These are phyloP conservation scores for Fusarium abutilonis DNA, from an alignment of 2,329 filamentous ascomycete genomes.

Conservation along the genomic window DNA sequence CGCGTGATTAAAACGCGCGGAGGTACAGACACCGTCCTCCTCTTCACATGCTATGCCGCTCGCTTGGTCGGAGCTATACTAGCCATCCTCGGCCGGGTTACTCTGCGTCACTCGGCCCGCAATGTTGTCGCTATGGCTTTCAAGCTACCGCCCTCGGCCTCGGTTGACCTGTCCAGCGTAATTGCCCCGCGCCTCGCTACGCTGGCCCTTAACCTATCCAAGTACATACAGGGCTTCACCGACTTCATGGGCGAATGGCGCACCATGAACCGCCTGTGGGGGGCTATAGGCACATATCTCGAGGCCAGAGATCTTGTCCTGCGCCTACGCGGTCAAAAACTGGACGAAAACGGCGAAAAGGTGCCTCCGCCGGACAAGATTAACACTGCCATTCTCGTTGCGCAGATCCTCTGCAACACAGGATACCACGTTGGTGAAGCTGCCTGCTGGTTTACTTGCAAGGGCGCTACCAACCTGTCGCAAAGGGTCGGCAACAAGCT, in stretches of 20 bases:
- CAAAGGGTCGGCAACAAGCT: conserved; percentile 67
- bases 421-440: conserved; percentile 86
- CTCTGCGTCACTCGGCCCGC: conserved; percentile 63
- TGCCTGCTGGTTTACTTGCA: conserved; percentile 77
- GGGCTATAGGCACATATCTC: conserved; percentile 76
- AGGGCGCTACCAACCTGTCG: conserved; percentile 72
- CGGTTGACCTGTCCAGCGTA: conserved; percentile 56
- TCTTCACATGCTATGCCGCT: conserved; percentile 74
- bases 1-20: conserved; percentile 73
- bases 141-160: conserved; percentile 61
- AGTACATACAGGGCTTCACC: conserved; percentile 68
- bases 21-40: conserved; percentile 75
- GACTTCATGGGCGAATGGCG: conserved; percentile 75
- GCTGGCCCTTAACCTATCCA: conserved; percentile 59
- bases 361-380: conserved; percentile 48
- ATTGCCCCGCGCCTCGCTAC: conserved; percentile 54
- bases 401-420: conserved; percentile 74
- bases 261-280: conserved; percentile 81
- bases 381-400: conserved; percentile 66
- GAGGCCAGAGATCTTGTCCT: conserved; percentile 65
- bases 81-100: conserved; percentile 63
- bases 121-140: conserved; percentile 63
- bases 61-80: conserved; percentile 65
- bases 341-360: conserved; percentile 51
- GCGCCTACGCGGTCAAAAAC: conserved; percentile 44